Evolutionary conservation across 306 rosid species (phyloP).

Genomic region (Rosa multiflora): DNA sequence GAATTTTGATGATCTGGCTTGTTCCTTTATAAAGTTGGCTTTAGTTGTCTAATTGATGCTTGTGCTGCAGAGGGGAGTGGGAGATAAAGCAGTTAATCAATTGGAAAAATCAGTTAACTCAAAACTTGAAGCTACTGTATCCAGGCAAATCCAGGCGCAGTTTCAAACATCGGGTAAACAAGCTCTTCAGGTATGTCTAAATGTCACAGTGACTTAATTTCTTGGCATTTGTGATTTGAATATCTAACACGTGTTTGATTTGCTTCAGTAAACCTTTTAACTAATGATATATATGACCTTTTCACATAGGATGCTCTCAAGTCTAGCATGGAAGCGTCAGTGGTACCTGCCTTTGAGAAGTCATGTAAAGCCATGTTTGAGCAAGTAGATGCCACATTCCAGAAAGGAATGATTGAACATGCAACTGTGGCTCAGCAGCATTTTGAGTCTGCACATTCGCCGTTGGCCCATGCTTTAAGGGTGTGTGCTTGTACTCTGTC

Average conservation of each 20-base stretch:
- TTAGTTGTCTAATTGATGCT: conserved; percentile 42
- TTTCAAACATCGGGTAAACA: conserved; percentile 97
- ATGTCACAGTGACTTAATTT: conserved; percentile 22
- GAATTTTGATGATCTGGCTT: conserved; percentile 22
- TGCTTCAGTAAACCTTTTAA: conserved; percentile 6
- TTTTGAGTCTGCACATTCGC: conserved; percentile 72
- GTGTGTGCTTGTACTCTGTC: conserved; percentile 37
- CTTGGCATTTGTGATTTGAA: background rate
- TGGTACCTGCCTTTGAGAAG: conserved; percentile 89
- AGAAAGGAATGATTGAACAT: conserved; percentile 93
- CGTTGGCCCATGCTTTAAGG: conserved; percentile 81
- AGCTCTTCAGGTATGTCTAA: conserved; percentile 74
- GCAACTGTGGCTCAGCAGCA: conserved; percentile 74
- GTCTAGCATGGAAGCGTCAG: conserved; percentile 72
- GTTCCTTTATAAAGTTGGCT: conserved; percentile 22
- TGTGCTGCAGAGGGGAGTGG: conserved; percentile 83
- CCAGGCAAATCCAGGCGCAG: conserved; percentile 96
- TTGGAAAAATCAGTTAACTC: conserved; percentile 82
- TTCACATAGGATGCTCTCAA: conserved; percentile 68
- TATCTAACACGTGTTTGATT: background rate
- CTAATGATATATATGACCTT: conserved; percentile 22
- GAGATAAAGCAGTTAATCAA: conserved; percentile 94
- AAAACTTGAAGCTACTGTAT: conserved; percentile 90
- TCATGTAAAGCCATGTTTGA: conserved; percentile 96
- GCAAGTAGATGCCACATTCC: conserved; percentile 91